These are phyloP conservation scores for Rhynchosporium agropyri DNA, from an alignment of 2,329 filamentous ascomycete genomes.

Conservation along the genomic window DNA sequence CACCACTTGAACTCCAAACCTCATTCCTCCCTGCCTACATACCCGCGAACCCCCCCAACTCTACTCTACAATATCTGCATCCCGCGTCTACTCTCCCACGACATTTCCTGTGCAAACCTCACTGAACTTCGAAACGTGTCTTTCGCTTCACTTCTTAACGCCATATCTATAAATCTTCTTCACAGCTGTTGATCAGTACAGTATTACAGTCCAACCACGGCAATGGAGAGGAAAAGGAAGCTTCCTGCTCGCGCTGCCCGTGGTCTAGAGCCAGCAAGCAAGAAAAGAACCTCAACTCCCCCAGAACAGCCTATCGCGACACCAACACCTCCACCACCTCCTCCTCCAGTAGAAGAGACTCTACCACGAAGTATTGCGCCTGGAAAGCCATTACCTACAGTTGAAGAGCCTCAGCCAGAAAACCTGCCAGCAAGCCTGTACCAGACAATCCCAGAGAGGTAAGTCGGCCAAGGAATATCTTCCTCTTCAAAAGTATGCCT, in stretches of 20 bases:
- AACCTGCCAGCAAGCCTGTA: constrained; percentile 67
- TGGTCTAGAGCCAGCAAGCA: constrained; percentile 57
- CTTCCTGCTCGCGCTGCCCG: constrained; percentile 64
- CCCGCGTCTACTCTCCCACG: constrained; percentile 24
- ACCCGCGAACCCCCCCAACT: constrained; percentile 12
- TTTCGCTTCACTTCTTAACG: constrained; percentile 27
- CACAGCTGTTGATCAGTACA: constrained; percentile 17
- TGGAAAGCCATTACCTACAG: constrained; percentile 70
- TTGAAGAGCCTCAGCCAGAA: constrained; percentile 66
- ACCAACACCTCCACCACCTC: constrained; percentile 44
- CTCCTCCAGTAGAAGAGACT: constrained; percentile 42
- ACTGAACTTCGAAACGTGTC: not conserved
- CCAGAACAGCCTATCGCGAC: constrained; percentile 55
- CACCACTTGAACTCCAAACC: not conserved
- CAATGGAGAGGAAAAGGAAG: constrained; percentile 69
- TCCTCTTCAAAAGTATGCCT: constrained; percentile 10
- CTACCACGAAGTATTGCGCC: constrained; percentile 66
- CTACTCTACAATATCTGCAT: constrained; percentile 8
- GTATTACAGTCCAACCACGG: constrained; percentile 11
- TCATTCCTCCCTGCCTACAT: constrained; percentile 22
- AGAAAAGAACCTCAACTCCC: constrained; percentile 60
- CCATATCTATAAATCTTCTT: constrained; percentile 31
- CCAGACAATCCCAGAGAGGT: constrained; percentile 75
- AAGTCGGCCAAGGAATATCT: constrained; percentile 27
- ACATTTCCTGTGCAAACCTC: not conserved